A percentile compares a stretch with the other conserved stretches of the same genome.
Conservation (phyloP, 2,329 filamentous ascomycete species). For the Tolypocladium ovalisporum region DNA sequence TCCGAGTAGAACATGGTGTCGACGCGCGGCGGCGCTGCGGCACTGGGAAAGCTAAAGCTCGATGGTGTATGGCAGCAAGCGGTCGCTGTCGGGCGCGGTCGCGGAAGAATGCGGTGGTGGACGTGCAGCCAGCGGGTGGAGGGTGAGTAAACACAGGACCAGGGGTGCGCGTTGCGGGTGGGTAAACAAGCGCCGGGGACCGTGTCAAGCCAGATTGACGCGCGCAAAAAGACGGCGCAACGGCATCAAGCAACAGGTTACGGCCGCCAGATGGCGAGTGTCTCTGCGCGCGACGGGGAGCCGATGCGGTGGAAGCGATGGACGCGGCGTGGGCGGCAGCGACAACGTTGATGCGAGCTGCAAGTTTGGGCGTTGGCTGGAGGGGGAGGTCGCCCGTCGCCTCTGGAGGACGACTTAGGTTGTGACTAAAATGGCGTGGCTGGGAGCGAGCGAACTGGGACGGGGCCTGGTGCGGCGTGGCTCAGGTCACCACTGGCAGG, state of each 20-base stretch:
- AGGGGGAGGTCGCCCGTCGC: conserved; percentile 11
- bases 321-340: conserved; percentile 6
- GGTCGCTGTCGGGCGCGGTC: not conserved
- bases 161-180: conserved; percentile 17
- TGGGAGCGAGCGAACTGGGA: conserved; percentile 13
- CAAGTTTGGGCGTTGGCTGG: conserved; percentile 4
- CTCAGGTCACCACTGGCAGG: not conserved
- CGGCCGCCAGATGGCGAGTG: conserved; percentile 10
- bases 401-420: not conserved
- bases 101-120: conserved; percentile 3
- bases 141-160: conserved; percentile 19
- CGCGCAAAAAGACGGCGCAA: conserved; percentile 16
- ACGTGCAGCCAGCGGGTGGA: conserved; percentile 9
- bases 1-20: conserved; percentile 91
- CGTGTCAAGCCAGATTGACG: conserved; percentile 17
- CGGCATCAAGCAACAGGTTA: conserved; percentile 15
- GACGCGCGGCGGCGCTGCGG: conserved; percentile 18
- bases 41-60: conserved; percentile 7
- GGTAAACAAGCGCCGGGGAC: conserved; percentile 20
- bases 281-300: conserved; percentile 13
- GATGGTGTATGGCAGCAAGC: not conserved
- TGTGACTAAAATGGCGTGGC: conserved; percentile 26
- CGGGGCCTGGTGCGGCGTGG: conserved; percentile 1
- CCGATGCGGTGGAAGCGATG: conserved; percentile 9
- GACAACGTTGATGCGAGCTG: conserved; percentile 8